Conservation (phyloP, 257 asterid genomes). For the Coffea eugenioides region DNA sequence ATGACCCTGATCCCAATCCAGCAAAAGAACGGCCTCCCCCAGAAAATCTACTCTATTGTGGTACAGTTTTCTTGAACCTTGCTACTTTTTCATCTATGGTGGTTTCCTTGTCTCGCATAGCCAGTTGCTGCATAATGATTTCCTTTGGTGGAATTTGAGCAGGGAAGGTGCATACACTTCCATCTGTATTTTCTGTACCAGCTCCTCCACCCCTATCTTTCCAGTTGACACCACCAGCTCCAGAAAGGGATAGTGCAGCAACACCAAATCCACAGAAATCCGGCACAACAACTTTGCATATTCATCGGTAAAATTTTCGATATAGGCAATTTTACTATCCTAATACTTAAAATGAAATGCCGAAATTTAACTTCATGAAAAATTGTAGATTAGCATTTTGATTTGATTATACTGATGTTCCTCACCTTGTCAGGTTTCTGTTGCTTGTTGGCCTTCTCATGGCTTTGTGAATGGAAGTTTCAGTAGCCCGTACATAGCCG, state of each 20-base stretch:
- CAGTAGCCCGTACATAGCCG: no score
- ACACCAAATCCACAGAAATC: slow-evolving; percentile 23
- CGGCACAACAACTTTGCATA: slow-evolving; percentile 26
- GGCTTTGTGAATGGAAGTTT: no score
- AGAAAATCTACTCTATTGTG: slow-evolving; percentile 52
- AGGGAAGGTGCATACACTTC: slow-evolving; percentile 38
- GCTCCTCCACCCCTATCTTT: slow-evolving; percentile 17
- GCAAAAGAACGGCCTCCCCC: slow-evolving; percentile 54
- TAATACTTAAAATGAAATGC: no score
- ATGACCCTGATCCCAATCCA: slow-evolving; percentile 48
- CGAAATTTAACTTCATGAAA: no score
- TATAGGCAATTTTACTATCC: no score
- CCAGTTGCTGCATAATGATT: no score
- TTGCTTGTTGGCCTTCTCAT: no score
- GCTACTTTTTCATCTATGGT: neutral
- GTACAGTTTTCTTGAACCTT: slow-evolving; percentile 16
- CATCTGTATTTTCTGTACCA: slow-evolving; percentile 29
- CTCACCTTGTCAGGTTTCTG: no score
- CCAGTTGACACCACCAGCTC: slow-evolving; percentile 14
- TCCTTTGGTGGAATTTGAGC: no score
- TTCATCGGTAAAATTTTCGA: slow-evolving; percentile 20
- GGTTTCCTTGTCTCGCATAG: no score
- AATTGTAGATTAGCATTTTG: no score
- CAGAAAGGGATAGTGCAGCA: slow-evolving; percentile 22
- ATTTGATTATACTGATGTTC: no score